Percentiles rank a stretch among this genome's conserved stretches.
Evolutionary conservation across 345 rosid genomes (phyloP).

Genomic region (Brassica nigra): DNA sequence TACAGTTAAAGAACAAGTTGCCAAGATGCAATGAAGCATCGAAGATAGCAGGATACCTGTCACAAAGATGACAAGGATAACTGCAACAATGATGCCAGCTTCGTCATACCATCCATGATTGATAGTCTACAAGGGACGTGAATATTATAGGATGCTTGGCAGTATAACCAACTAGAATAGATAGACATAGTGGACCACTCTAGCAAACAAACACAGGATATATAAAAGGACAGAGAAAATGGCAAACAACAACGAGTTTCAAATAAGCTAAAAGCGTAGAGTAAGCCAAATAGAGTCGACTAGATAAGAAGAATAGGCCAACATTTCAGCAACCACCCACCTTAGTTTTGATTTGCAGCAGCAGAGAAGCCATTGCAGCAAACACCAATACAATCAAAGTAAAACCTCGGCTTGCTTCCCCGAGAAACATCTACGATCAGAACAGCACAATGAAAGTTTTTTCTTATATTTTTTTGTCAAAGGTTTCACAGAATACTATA

Average conservation of each 20-base stretch:
- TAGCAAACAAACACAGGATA: background rate
- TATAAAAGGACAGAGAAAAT: background rate
- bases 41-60: background rate
- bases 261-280: background rate
- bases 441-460: background rate
- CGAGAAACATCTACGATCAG: slow-evolving; percentile 3
- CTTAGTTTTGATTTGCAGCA: background rate
- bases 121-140: background rate
- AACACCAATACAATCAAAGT: background rate
- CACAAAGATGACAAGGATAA: slow-evolving; percentile 2
- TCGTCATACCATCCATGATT: slow-evolving; percentile 5
- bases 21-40: background rate
- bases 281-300: background rate
- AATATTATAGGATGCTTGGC: background rate
- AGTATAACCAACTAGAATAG: background rate
- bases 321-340: background rate
- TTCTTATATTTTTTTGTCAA: background rate
- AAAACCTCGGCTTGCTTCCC: slow-evolving; percentile 9
- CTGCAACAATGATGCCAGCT: background rate
- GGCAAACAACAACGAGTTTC: background rate
- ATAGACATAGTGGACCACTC: background rate
- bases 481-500: background rate
- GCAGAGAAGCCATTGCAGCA: slow-evolving; percentile 10
- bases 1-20: background rate
- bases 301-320: background rate